A percentile compares a stretch with the other conserved stretches of the same genome.
These are phyloP conservation scores for Penicillium paxilli DNA, from an alignment of 495 filamentous ascomycete genomes.

Conservation along the genomic window DNA sequence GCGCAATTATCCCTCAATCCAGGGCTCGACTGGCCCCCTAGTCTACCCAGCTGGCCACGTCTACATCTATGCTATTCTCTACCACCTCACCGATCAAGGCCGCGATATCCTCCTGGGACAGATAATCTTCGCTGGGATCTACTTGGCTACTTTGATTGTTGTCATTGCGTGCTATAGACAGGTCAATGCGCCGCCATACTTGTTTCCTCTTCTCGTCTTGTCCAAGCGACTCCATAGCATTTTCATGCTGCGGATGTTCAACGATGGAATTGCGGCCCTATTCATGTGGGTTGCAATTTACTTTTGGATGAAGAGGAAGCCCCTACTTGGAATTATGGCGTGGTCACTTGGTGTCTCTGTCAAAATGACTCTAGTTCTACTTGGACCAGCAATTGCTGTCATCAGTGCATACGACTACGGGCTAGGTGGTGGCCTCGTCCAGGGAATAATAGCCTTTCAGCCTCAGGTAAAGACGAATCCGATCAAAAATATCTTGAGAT, in stretches of 20 bases:
- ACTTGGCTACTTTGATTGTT: slow-evolving; percentile 69
- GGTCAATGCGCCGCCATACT: slow-evolving; percentile 80
- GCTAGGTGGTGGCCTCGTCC: slow-evolving; percentile 57
- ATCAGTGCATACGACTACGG: slow-evolving; percentile 71
- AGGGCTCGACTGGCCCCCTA: slow-evolving; percentile 86
- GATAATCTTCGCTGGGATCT: slow-evolving; percentile 73
- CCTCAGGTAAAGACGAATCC: slow-evolving; percentile 75
- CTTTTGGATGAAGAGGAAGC: slow-evolving; percentile 67
- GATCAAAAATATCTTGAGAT: slow-evolving; percentile 1
- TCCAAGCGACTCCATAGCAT: slow-evolving; percentile 94
- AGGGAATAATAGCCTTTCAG: slow-evolving; percentile 69
- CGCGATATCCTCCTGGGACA: slow-evolving; percentile 78
- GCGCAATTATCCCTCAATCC: slow-evolving; percentile 81
- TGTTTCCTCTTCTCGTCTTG: slow-evolving; percentile 82
- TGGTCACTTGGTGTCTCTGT: slow-evolving; percentile 81
- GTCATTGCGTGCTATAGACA: slow-evolving; percentile 81
- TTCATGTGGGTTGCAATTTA: slow-evolving; percentile 81
- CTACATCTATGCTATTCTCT: slow-evolving; percentile 81
- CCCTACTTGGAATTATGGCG: slow-evolving; percentile 66
- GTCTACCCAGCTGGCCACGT: slow-evolving; percentile 95
- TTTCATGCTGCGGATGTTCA: slow-evolving; percentile 90
- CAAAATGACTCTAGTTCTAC: slow-evolving; percentile 90
- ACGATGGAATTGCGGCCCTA: slow-evolving; percentile 84
- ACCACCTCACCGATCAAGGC: slow-evolving; percentile 75
- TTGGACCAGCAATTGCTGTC: slow-evolving; percentile 74